phyloP scores from a whole-genome alignment of 1,284 basidiomycete genomes.

The Puccinia triticina region DNA sequence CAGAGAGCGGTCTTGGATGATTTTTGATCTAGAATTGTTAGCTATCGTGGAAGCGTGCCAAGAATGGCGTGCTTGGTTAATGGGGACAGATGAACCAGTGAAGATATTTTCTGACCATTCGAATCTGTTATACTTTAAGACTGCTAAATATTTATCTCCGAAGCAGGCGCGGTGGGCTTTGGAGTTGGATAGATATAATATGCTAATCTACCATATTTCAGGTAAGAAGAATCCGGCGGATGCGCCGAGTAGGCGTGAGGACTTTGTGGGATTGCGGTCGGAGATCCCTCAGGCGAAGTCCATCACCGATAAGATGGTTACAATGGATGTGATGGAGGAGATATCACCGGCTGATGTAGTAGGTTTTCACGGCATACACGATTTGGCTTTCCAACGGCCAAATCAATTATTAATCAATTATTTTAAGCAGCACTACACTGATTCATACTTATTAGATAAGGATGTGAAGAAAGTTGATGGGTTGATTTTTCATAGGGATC shows the following conservation, averaged over 20 bases:
- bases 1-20: neutral
- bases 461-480: neutral
- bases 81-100: neutral
- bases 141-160: too few species aligned
- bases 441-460: neutral
- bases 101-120: constrained; percentile 11
- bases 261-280: neutral
- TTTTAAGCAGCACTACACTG: neutral
- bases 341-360: too few species aligned
- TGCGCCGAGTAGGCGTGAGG: neutral
- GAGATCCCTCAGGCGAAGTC: neutral
- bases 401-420: neutral
- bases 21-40: constrained; percentile 17
- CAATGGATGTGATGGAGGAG: neutral
- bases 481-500: neutral
- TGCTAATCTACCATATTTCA: neutral
- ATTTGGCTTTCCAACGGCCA: neutral
- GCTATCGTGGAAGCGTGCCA: neutral
- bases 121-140: too few species aligned
- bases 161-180: constrained; percentile 13
- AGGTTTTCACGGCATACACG: too few species aligned
- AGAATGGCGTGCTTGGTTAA: neutral
- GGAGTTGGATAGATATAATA: neutral
- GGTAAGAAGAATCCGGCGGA: constrained; percentile 14
- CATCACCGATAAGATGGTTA: neutral